These are phyloP conservation scores for Gossypium trilobum DNA, from an alignment of 441 rosid species.

Conservation along the genomic window DNA sequence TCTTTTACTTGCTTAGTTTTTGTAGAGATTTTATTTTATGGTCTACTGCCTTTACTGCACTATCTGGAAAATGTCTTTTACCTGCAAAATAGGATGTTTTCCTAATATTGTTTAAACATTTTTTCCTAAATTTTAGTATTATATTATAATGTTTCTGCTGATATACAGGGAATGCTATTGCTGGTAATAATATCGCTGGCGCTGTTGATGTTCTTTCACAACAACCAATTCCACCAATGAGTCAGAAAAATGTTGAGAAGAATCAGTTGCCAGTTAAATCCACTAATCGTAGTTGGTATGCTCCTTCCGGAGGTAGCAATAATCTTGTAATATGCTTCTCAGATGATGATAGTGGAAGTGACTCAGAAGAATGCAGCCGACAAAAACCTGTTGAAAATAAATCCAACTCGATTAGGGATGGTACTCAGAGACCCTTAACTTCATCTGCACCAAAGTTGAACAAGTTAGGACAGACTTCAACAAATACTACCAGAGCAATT, in stretches of 20 bases:
- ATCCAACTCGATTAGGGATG: constrained; percentile 22
- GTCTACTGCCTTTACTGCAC: not conserved
- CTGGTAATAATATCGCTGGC: constrained; percentile 23
- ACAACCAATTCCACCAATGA: constrained; percentile 28
- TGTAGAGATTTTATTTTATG: not conserved
- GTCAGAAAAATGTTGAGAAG: constrained; percentile 34
- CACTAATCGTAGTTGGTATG: constrained; percentile 35
- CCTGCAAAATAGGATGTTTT: not conserved
- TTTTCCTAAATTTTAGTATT: not conserved
- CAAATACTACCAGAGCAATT: constrained; percentile 26
- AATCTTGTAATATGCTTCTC: constrained; percentile 87
- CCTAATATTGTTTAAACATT: not conserved
- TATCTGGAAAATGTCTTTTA: not conserved
- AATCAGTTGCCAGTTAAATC: constrained; percentile 33
- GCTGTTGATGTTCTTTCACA: constrained; percentile 24
- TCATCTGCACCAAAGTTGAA: constrained; percentile 24
- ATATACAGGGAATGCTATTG: constrained; percentile 39
- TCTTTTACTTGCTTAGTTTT: not conserved
- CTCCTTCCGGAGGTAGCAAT: constrained; percentile 30
- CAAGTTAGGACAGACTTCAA: constrained; percentile 31
- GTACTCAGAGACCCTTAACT: constrained; percentile 30
- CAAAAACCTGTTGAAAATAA: constrained; percentile 27
- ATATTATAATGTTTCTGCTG: not conserved
- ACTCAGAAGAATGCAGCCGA: constrained; percentile 37
- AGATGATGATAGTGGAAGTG: constrained; percentile 80